Evolutionary conservation across 139 green algal genomes (phyloP).

Genomic region (Chlamydomonas applanata): DNA sequence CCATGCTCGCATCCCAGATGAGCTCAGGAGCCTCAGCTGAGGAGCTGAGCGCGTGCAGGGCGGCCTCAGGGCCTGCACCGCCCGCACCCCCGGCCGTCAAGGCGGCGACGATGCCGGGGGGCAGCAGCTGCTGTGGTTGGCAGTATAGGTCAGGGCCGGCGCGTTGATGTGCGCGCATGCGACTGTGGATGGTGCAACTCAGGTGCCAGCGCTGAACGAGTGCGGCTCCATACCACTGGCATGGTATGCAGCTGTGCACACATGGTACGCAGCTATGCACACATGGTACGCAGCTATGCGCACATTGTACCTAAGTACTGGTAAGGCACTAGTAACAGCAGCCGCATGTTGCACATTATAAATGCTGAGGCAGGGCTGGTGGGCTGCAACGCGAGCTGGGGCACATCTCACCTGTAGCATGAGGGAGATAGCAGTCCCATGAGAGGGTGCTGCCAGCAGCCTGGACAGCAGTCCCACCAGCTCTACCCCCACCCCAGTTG

Average conservation of each 20-base stretch:
- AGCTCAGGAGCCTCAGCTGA: slow-evolving; percentile 75
- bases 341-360: no score
- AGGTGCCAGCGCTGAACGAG: not conserved
- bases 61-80: slow-evolving; percentile 21
- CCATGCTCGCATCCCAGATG: slow-evolving; percentile 77
- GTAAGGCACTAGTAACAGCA: no score
- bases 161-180: not conserved
- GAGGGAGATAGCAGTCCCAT: slow-evolving; percentile 68
- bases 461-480: slow-evolving; percentile 61
- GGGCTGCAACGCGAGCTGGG: no score
- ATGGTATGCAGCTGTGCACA: no score
- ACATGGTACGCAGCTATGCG: no score
- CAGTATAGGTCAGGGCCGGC: not conserved
- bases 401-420: slow-evolving; percentile 49
- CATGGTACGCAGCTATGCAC: no score
- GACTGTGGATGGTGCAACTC: not conserved
- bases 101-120: slow-evolving; percentile 70
- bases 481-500: slow-evolving; percentile 30
- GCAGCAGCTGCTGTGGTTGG: slow-evolving; percentile 71
- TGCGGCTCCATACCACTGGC: not conserved
- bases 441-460: slow-evolving; percentile 60
- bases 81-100: slow-evolving; percentile 34
- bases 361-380: no score
- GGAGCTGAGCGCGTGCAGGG: not conserved
- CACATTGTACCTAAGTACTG: no score